Conservation (phyloP, 2,329 filamentous ascomycete genomes). For the Monilinia aucupariae region DNA sequence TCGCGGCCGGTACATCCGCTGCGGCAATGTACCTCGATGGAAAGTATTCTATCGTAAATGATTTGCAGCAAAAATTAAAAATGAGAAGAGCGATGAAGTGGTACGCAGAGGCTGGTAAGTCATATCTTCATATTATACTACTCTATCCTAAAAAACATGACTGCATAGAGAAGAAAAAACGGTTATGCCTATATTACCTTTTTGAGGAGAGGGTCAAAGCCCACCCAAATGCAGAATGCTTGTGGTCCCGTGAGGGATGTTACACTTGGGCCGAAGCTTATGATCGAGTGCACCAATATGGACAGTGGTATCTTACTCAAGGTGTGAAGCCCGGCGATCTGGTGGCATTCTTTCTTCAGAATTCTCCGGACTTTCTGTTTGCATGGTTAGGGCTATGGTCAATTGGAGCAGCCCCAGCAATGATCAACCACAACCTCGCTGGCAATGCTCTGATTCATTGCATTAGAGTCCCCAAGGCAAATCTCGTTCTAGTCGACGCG, state of each 20-base stretch:
- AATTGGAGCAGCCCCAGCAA: conserved; percentile 62
- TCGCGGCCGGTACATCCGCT: conserved; percentile 37
- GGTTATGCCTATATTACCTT: conserved; percentile 58
- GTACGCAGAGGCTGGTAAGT: conserved; percentile 45
- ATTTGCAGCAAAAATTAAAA: conserved; percentile 46
- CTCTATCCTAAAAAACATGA: not conserved
- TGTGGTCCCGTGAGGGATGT: conserved; percentile 61
- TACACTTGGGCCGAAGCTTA: conserved; percentile 56
- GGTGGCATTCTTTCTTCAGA: conserved; percentile 62
- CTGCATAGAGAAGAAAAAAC: conserved; percentile 38
- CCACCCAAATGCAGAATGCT: conserved; percentile 49
- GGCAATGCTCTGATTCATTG: conserved; percentile 62
- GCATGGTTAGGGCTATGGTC: conserved; percentile 60
- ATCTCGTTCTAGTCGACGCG: conserved; percentile 54
- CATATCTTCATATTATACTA: conserved; percentile 8
- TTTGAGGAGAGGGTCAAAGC: conserved; percentile 53
- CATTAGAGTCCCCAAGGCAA: conserved; percentile 51
- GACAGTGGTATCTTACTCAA: conserved; percentile 53
- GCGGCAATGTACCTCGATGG: conserved; percentile 59
- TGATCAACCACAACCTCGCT: conserved; percentile 65
- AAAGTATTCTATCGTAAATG: conserved; percentile 61
- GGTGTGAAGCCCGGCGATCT: conserved; percentile 56
- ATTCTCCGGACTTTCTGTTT: conserved; percentile 62
- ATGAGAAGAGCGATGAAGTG: conserved; percentile 41
- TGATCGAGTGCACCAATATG: conserved; percentile 54